phyloP scores from a whole-genome alignment of 257 asterid genomes.

The Vinca minor region DNA sequence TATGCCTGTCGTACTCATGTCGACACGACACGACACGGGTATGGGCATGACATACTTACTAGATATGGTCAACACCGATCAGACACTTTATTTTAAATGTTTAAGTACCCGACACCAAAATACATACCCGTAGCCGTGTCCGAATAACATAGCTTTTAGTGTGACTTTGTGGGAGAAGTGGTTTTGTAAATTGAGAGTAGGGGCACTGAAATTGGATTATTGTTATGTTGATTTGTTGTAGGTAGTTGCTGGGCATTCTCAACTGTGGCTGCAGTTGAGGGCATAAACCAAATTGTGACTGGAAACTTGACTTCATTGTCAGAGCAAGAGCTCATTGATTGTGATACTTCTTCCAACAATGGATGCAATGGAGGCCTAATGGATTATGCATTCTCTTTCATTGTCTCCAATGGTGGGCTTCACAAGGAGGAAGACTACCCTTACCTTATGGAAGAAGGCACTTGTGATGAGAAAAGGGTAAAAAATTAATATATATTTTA shows the following conservation, averaged over 20 bases:
- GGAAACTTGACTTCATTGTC: slow-evolving; percentile 60
- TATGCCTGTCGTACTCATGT: too few relatives aligned
- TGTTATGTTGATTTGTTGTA: too few relatives aligned
- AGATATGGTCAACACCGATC: too few relatives aligned
- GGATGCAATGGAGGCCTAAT: slow-evolving; percentile 76
- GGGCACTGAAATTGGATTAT: too few relatives aligned
- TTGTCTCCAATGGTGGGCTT: slow-evolving; percentile 50
- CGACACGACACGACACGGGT: too few relatives aligned
- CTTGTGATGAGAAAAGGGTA: slow-evolving; percentile 59
- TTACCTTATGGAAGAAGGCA: slow-evolving; percentile 65
- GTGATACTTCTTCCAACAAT: slow-evolving; percentile 52
- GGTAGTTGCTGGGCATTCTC: slow-evolving; percentile 90
- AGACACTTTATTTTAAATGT: too few relatives aligned
- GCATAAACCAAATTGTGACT: slow-evolving; percentile 59
- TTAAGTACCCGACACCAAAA: too few relatives aligned
- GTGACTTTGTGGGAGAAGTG: too few relatives aligned
- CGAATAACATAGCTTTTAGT: too few relatives aligned
- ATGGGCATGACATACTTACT: too few relatives aligned
- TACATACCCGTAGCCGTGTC: too few relatives aligned
- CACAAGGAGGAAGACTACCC: slow-evolving; percentile 71
- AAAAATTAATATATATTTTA: neutral
- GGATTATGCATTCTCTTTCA: slow-evolving; percentile 61
- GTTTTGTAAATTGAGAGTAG: too few relatives aligned
- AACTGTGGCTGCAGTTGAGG: slow-evolving; percentile 72
- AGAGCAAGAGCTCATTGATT: slow-evolving; percentile 64